Conservation (phyloP, 2,329 filamentous ascomycete genomes). For the Epichloe aotearoae region DNA sequence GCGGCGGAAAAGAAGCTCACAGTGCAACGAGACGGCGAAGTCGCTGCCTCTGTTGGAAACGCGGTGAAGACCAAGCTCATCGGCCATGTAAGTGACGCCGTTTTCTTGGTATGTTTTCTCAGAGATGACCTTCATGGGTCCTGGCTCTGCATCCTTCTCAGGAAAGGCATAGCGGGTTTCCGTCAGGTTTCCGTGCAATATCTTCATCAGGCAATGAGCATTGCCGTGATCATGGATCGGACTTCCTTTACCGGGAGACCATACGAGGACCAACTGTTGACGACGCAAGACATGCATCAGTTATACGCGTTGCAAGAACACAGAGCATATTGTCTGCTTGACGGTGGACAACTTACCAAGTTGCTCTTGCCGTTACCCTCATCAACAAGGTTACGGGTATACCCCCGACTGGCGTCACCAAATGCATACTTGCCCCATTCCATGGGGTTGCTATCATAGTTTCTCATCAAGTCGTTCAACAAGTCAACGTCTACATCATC, state of each 20-base stretch:
- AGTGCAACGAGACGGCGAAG: conserved; percentile 73
- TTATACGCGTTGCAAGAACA: background rate
- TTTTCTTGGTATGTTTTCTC: conserved; percentile 57
- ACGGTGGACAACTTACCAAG: conserved; percentile 36
- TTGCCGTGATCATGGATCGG: conserved; percentile 83
- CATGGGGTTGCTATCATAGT: conserved; percentile 53
- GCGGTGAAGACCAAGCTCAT: conserved; percentile 74
- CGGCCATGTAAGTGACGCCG: conserved; percentile 80
- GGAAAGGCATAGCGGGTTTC: conserved; percentile 77
- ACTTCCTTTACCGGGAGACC: conserved; percentile 72
- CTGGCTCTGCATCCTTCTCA: conserved; percentile 27
- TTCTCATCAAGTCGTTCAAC: conserved; percentile 58
- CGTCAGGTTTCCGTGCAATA: conserved; percentile 62
- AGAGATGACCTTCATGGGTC: conserved; percentile 50
- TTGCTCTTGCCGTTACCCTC: conserved; percentile 75
- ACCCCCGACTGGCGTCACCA: conserved; percentile 53
- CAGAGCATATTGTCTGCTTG: background rate
- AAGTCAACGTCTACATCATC: conserved; percentile 66
- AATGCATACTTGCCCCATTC: conserved; percentile 70
- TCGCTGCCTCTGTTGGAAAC: conserved; percentile 64
- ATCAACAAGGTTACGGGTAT: conserved; percentile 82
- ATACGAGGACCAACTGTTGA: conserved; percentile 67
- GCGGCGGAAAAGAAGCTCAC: conserved; percentile 26
- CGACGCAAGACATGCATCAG: background rate
- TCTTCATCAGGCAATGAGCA: conserved; percentile 87